Evolutionary conservation across 23 red algal genomes (phyloP).

Genomic region (Gracilaria vermiculophylla): DNA sequence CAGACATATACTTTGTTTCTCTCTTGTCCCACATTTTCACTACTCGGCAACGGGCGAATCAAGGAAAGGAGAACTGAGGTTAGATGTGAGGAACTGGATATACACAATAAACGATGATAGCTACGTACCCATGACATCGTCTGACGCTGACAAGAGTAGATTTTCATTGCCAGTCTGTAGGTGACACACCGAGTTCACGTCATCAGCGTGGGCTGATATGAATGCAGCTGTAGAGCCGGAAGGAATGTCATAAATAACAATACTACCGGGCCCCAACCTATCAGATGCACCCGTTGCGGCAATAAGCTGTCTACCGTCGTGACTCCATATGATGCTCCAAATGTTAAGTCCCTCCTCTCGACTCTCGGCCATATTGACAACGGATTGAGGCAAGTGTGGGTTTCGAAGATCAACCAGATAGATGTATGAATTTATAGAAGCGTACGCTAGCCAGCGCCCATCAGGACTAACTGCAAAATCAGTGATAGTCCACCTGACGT

Average conservation of each 20-base stretch:
- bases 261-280: not conserved
- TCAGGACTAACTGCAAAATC: constrained; percentile 58
- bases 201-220: constrained; percentile 60
- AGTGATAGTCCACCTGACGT: constrained; percentile 54
- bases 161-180: constrained; percentile 36
- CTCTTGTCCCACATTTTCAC: constrained; percentile 61
- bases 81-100: not conserved
- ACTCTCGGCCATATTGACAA: not conserved
- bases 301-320: constrained; percentile 34
- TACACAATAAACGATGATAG: not conserved
- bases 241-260: constrained; percentile 59
- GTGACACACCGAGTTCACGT: constrained; percentile 81
- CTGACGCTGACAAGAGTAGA: constrained; percentile 68
- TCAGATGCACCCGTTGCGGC: constrained; percentile 32
- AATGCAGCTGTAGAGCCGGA: not conserved
- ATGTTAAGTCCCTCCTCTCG: not conserved
- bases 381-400: not conserved
- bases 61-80: not conserved
- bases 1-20: not conserved
- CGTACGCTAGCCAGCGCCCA: constrained; percentile 60
- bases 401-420: constrained; percentile 45
- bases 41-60: not conserved
- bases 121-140: constrained; percentile 57
- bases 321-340: constrained; percentile 35
- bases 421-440: constrained; percentile 45